phyloP scores from a whole-genome alignment of 768 basidiomycete genomes.

The Candolleomyces eurysporus region DNA sequence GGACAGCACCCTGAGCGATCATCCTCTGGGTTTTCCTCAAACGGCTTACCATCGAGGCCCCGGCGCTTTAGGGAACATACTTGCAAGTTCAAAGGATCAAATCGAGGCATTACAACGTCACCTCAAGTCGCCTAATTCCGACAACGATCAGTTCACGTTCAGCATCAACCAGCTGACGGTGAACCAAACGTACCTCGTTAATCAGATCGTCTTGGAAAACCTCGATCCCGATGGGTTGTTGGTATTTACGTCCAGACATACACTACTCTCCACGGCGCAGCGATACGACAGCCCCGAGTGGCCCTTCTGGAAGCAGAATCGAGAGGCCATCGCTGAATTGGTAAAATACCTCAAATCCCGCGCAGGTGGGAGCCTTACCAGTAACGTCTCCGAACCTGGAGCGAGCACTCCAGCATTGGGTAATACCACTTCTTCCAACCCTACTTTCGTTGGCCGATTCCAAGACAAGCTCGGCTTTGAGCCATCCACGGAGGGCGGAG shows the following conservation, averaged over 20 bases:
- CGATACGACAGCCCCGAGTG: conserved; percentile 7
- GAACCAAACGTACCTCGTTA: conserved; percentile 15
- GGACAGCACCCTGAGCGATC: conserved; percentile 22
- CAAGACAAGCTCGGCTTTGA: no score
- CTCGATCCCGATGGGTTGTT: conserved; percentile 11
- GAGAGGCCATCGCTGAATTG: not conserved
- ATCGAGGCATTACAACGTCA: conserved; percentile 14
- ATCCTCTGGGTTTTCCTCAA: conserved; percentile 16
- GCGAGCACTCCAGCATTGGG: no score
- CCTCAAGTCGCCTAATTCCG: conserved; percentile 14
- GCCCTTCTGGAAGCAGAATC: not conserved
- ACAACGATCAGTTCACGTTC: conserved; percentile 20
- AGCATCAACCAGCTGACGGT: conserved; percentile 19
- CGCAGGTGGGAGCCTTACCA: no score
- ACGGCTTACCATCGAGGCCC: not conserved
- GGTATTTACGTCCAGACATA: conserved; percentile 14
- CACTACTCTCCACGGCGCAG: conserved; percentile 16
- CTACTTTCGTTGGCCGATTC: no score
- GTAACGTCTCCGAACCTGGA: no score
- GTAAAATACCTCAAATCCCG: no score
- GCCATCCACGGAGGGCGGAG: no score
- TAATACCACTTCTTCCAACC: no score
- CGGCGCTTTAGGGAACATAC: not conserved
- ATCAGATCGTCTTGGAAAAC: conserved; percentile 14
- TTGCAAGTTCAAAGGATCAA: not conserved